These are phyloP conservation scores for Apiospora marii DNA, from an alignment of 2,329 filamentous ascomycete genomes.

Conservation along the genomic window DNA sequence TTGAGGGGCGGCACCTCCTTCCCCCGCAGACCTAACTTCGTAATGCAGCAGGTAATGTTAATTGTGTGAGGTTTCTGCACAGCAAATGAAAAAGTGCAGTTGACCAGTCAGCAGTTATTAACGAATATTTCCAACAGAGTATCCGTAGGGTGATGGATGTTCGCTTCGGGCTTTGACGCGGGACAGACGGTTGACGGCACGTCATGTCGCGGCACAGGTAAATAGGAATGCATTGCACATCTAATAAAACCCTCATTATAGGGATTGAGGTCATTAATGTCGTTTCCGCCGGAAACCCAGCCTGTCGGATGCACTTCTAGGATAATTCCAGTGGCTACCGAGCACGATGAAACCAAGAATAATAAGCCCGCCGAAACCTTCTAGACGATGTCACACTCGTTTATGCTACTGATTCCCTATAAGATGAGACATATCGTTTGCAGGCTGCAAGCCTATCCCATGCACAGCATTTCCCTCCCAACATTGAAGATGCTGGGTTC, in stretches of 20 bases:
- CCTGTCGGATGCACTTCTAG: slow-evolving; percentile 6
- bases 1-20: slow-evolving; percentile 5
- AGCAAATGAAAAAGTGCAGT: background rate
- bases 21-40: slow-evolving; percentile 14
- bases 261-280: slow-evolving; percentile 3
- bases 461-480: background rate
- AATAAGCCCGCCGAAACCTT: background rate
- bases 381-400: slow-evolving; percentile 17
- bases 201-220: background rate
- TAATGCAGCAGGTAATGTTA: slow-evolving; percentile 1
- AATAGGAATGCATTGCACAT: background rate
- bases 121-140: background rate
- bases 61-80: background rate
- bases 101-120: background rate
- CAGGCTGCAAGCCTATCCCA: background rate
- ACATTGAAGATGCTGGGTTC: background rate
- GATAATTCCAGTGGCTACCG: background rate
- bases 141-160: too few relatives aligned
- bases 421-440: slow-evolving; percentile 8
- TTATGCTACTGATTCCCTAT: background rate
- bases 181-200: too few relatives aligned
- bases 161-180: background rate
- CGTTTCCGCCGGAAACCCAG: background rate
- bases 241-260: background rate
- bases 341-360: background rate